Percentiles rank a stretch among this genome's conserved stretches.
Conservation (phyloP, 345 rosid species). For the Passiflora organensis region DNA sequence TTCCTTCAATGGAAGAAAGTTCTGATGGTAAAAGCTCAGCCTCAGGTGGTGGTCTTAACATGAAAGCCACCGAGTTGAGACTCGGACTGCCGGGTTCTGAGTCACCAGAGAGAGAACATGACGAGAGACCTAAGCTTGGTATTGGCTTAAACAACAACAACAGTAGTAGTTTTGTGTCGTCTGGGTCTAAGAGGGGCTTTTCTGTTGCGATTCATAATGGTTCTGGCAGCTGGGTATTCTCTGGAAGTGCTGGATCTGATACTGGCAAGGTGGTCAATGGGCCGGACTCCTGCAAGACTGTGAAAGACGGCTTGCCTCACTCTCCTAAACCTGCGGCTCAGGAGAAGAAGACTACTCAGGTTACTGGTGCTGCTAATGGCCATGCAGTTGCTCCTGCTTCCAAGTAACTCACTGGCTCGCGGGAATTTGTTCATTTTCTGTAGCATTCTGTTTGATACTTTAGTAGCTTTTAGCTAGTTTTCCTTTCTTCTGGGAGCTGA, state of each 20-base stretch:
- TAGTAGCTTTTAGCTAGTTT: not conserved
- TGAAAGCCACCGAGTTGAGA: slow-evolving; percentile 71
- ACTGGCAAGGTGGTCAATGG: slow-evolving; percentile 17
- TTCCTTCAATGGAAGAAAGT: slow-evolving; percentile 42
- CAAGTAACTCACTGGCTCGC: slow-evolving; percentile 28
- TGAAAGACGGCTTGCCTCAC: slow-evolving; percentile 33
- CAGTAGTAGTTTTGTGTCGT: slow-evolving; percentile 17
- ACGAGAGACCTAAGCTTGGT: slow-evolving; percentile 10
- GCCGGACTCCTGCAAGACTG: slow-evolving; percentile 23
- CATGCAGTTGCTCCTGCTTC: slow-evolving; percentile 44
- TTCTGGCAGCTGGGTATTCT: slow-evolving; percentile 47
- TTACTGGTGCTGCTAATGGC: slow-evolving; percentile 15
- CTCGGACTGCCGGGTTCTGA: slow-evolving; percentile 74
- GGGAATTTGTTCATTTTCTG: not conserved
- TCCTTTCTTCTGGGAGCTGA: not conserved
- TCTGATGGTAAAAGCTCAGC: slow-evolving; percentile 20
- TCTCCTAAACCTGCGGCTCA: slow-evolving; percentile 29
- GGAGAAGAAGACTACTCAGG: slow-evolving; percentile 34
- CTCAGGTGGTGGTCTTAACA: slow-evolving; percentile 26
- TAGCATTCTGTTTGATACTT: not conserved
- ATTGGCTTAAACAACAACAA: slow-evolving; percentile 1
- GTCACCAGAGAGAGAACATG: slow-evolving; percentile 42
- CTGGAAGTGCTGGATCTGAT: slow-evolving; percentile 29
- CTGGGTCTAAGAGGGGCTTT: slow-evolving; percentile 58
- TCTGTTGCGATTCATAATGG: slow-evolving; percentile 45